Conservation (phyloP, 192 early-diverging fungal genomes). For the Backusella westeae region DNA sequence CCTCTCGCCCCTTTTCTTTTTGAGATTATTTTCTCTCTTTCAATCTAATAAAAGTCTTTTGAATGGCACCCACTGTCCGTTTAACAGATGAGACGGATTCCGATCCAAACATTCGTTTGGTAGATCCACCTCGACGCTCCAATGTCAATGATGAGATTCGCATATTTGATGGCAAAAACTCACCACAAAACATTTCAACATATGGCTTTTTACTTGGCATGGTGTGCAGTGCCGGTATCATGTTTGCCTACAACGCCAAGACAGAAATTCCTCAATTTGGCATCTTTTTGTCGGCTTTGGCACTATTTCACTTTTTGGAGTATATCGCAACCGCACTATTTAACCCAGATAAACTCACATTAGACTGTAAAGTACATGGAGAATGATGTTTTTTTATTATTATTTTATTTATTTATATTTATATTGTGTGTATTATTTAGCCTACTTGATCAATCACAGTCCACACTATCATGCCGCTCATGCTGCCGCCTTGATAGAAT, state of each 20-base stretch:
- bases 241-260: conserved; percentile 33
- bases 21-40: neutral
- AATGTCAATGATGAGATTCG: conserved; percentile 40
- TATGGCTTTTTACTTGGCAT: conserved; percentile 72
- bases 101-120: conserved; percentile 13
- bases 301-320: conserved; percentile 83
- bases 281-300: conserved; percentile 62
- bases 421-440: conserved; percentile 35
- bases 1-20: neutral
- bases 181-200: conserved; percentile 79
- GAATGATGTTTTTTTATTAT: neutral
- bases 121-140: conserved; percentile 14
- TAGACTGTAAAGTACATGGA: conserved; percentile 59
- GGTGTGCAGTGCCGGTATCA: conserved; percentile 53
- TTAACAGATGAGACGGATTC: conserved; percentile 5
- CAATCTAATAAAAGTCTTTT: neutral
- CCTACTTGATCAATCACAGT: conserved; percentile 74
- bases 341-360: conserved; percentile 60
- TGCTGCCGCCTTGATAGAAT: conserved; percentile 64
- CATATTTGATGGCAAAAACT: conserved; percentile 63
- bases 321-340: conserved; percentile 86
- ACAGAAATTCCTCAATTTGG: conserved; percentile 55
- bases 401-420: neutral
- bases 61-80: neutral
- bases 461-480: conserved; percentile 70